Evolutionary conservation across 331 rosid genomes (phyloP), one percentile per base, ranked within the genome.

Genomic region (Pyrus hybrid): DNA sequence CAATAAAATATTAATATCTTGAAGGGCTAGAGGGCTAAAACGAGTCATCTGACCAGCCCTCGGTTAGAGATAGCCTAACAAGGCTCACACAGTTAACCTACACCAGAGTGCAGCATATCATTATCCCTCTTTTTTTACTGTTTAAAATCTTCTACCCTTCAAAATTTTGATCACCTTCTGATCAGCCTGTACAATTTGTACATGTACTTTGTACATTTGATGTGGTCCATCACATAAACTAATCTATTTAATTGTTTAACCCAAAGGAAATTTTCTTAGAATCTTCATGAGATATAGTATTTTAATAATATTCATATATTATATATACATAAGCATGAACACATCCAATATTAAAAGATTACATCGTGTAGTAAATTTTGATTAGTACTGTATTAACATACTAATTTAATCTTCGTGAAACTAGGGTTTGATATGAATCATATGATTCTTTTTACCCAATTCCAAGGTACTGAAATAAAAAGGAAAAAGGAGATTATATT

Each of bases 231-330:
- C 45, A 37, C 13, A 9, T 16, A 3, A 72, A 22, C 5, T 13
- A 22, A 2, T 5, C 23, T 37, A 37, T 21, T n/a, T 25, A 17
- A 63, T 57, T 57, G 26, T 20, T 61, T 62, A 61, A 62, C 45
- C 69, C 20, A 12, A 53, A 64, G 17, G 69, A 80, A 57, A 61
- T 20, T 78, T 85, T 83, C 88, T 83, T 79, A 53, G 87, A 88
- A 85, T 75, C 90, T 85, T 81, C 90, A 22, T 10, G 67, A 26
- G 30, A 62, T 51, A 17, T 17, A 49, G 6, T 16, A 49, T 16
- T 35, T 2, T 35, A 35, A 1, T 35, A 35, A 35, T 16, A 49
- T 35, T 5, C 56, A 49, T 49, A 49, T 18, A 51, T 51, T 17
- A 51, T 17, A 51, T 17, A 51, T 51, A 51, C 57, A 37, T 0